Base-by-base conservation (phyloP, 2,329 filamentous ascomycete species). In the Ceratocystis alfenasii region DNA sequence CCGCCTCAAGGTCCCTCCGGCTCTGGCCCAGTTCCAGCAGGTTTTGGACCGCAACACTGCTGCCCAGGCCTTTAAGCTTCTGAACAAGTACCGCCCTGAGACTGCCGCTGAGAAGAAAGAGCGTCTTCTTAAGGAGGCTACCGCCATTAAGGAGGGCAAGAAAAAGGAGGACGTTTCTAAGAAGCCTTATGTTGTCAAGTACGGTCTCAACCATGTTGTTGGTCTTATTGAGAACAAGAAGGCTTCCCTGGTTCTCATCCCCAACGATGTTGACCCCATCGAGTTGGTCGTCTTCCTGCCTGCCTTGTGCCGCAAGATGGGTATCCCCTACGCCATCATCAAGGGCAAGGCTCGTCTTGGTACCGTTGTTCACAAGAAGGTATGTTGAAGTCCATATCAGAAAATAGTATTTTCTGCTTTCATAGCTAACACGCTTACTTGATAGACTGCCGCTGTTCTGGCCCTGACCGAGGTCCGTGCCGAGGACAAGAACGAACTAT, bases 151-250 rank as follows among this genome's bases (percentile, higher is more conserved):
- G 78, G 92, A 97, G 80, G 94, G 95, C 80, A 96, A 97, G 89
- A 99, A 97, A 89, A 97, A 97, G 89, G 95, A 99, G 86, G 92
- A 96, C 75, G 93, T 95, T 78, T 90, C 86, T 88, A 97, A 97
- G 90, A 99, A 99, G 89, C 94, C 94, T 75, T 99, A 96, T 82
- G 82, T 88, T 72, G 92, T 94, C 85, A 99, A 99, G 88, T 99
- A 96, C 81, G 94, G 94, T 83, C 87, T 99, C 75, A 99, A 99
- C 88, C 94, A 99, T 85, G 94, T 99, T 71, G 91, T 96, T 72
- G 91, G 90, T 72, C 85, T 96, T 73, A 89, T 96, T 74, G 91
- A 96, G 87, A 96, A 96, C 86, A 99, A 99, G 90, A 99, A 99
- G 88, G 93, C 94, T 72, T 87, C 90, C 70, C 86, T 99, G 71